phyloP scores from a whole-genome alignment of 176 grass and related monocot genomes.

The Phyllostachys edulis region DNA sequence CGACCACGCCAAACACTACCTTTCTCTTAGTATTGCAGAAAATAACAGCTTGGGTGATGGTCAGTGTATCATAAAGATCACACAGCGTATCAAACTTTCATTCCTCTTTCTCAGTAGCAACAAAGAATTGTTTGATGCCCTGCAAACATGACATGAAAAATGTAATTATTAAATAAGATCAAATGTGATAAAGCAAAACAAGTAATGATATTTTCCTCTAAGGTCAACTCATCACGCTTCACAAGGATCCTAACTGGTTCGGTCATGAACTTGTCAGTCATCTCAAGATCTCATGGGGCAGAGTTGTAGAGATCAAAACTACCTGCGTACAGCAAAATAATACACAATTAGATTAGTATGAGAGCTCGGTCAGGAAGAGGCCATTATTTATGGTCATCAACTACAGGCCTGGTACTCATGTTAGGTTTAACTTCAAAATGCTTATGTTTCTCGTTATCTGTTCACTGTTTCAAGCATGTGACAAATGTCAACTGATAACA shows the following conservation, averaged over 20 bases:
- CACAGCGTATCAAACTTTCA: conserved; percentile 98
- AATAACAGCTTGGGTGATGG: conserved; percentile 97
- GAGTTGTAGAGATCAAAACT: conserved; percentile 72
- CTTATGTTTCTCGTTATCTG: not conserved
- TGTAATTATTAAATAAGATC: not conserved
- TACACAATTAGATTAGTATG: not conserved
- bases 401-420: not conserved
- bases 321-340: conserved; percentile 44
- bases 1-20: conserved; percentile 26
- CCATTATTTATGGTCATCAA: not conserved
- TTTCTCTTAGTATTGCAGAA: conserved; percentile 98
- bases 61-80: conserved; percentile 95
- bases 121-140: conserved; percentile 99
- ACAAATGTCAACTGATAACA: too few species aligned
- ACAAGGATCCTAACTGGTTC: conserved; percentile 91
- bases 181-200: conserved; percentile 9
- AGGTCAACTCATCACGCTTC: conserved; percentile 96
- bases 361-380: not conserved
- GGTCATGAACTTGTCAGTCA: conserved; percentile 95
- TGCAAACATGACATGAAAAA: conserved; percentile 30
- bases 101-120: conserved; percentile 94
- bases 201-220: conserved; percentile 61
- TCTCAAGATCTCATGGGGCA: conserved; percentile 92
- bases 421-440: not conserved
- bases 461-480: not conserved